Conservation (phyloP, 1,284 basidiomycete genomes). For the Cystobasidium pallidum region DNA sequence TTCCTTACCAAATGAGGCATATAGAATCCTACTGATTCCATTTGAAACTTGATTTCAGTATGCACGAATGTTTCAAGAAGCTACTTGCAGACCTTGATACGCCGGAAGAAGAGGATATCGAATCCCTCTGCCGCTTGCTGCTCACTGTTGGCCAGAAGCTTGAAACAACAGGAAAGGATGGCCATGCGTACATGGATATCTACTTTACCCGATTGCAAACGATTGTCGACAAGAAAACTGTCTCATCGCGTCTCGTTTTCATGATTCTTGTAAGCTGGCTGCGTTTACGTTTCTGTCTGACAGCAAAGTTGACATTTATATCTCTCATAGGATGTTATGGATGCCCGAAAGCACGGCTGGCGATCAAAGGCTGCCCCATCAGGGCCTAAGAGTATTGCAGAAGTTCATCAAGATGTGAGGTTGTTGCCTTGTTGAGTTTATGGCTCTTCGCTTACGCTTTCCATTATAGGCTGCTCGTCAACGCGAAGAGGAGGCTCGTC, state of each 20-base stretch:
- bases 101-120: conserved; percentile 96
- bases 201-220: conserved; percentile 90
- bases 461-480: conserved; percentile 67
- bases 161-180: conserved; percentile 65
- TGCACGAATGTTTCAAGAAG: conserved; percentile 96
- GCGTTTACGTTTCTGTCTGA: background rate
- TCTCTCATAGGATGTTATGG: conserved; percentile 74
- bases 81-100: conserved; percentile 87
- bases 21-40: background rate
- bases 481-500: conserved; percentile 69
- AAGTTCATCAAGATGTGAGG: conserved; percentile 82
- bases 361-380: conserved; percentile 69
- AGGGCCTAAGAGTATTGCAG: conserved; percentile 85
- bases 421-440: background rate
- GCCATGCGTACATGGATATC: conserved; percentile 82
- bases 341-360: conserved; percentile 85
- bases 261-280: conserved; percentile 75
- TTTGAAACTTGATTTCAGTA: conserved; percentile 55
- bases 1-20: background rate
- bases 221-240: conserved; percentile 71
- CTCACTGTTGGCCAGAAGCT: conserved; percentile 82
- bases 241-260: conserved; percentile 87
- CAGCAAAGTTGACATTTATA: conserved; percentile 2
- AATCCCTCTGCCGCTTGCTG: conserved; percentile 89
- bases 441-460: conserved; percentile 45